Evolutionary conservation across 306 rosid genomes (phyloP).

Genomic region (Phaseolus lunatus): DNA sequence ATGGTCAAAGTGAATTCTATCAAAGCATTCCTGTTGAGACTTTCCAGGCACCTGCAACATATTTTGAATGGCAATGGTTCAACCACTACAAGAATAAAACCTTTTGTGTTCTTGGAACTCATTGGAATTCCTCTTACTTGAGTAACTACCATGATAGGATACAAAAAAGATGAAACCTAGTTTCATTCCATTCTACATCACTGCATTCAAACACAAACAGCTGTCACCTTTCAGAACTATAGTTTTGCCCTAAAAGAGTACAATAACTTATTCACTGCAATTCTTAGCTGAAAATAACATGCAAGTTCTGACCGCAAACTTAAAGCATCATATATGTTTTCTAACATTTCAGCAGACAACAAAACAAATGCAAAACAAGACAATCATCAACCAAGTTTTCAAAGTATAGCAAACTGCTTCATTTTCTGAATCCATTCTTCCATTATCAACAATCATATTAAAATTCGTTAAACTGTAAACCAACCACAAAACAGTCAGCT

Average conservation of each 20-base stretch:
- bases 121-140: no score
- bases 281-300: constrained; percentile 3
- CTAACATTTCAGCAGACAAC: not conserved
- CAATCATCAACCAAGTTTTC: not conserved
- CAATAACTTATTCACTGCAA: not conserved
- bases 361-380: not conserved
- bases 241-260: not conserved
- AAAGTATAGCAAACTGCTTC: not conserved
- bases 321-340: constrained; percentile 13
- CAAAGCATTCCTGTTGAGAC: constrained; percentile 90
- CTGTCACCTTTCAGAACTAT: not conserved
- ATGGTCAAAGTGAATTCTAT: constrained; percentile 66
- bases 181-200: not conserved
- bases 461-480: not conserved
- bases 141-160: no score
- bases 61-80: constrained; percentile 40
- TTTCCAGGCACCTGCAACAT: constrained; percentile 81
- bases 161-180: no score
- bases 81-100: constrained; percentile 25
- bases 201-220: not conserved
- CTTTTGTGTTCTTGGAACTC: no score
- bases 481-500: not conserved
- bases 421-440: not conserved
- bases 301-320: not conserved
- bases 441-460: not conserved